Evolutionary conservation across 345 rosid species (phyloP), one percentile per base, ranked within the genome.

Genomic region (Kernera saxatilis): DNA sequence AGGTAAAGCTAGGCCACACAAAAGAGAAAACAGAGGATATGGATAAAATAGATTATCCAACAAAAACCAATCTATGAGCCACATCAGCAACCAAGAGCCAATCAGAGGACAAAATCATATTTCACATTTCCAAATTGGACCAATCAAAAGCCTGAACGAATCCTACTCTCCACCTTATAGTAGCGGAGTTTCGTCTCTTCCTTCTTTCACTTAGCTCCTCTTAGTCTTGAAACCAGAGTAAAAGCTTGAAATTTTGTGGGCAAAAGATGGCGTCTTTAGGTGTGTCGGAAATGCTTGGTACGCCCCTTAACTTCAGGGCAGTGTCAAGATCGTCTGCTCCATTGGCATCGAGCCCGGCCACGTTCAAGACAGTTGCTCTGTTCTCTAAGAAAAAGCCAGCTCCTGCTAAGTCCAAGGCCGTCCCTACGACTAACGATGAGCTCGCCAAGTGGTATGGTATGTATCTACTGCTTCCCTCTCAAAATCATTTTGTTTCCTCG

Each of bases 381-480:
- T 93, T 93, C 90, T 79, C 80, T 55, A 91, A 74, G 88, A 93
- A 93, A 82, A 86, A 86, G 72, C 71, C 96, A 15, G 83, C 89
- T 44, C 84, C 90, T 56, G 75, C 92, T 4, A 93, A 88, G 83
- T 36, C 89, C 2, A 82, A 67, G 13, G 22, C 82, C 1, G 88
- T 85, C 63, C 53, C 97, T 39, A 78, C 87, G 0, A 46, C 73
- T 29, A 33, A 65, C 32, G 98, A 91, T 1, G 98, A 93, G 82
- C 97, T 91, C 73, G 85, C 96, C 84, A 93, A 93, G 96, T 89
- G 98, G 98, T 91, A 93, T 36, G 97, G 98, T 93, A 81, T 70
- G 98, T 81, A 15, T 13, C 46, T 68, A 55, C 40, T 57, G 3
- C 30, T 19, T 21, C 27, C 11, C 56, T 30, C 36, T 65, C 13